A percentile compares a stretch with the other conserved stretches of the same genome.
Conservation (phyloP, 306 rosid genomes). For the Castanea sativa region DNA sequence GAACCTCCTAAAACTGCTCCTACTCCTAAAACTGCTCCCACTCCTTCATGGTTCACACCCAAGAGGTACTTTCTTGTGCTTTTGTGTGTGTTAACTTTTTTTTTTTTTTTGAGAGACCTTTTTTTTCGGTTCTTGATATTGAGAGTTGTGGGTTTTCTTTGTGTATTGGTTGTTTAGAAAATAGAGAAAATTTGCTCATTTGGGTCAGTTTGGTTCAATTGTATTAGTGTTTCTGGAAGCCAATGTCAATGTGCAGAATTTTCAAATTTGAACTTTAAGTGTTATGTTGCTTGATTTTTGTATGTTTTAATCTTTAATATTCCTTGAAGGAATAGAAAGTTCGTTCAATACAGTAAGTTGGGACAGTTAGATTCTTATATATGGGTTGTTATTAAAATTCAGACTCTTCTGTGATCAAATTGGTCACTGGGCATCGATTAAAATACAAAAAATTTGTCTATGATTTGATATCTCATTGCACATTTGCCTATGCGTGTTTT, state of each 20-base stretch:
- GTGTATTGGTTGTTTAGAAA: neutral
- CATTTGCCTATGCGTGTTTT: neutral
- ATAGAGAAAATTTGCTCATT: neutral
- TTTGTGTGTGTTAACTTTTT: slow-evolving; percentile 2
- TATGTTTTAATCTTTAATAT: neutral
- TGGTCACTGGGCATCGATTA: neutral
- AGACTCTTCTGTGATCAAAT: neutral
- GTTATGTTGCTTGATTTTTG: neutral
- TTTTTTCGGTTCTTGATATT: neutral
- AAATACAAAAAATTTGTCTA: neutral
- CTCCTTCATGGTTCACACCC: slow-evolving; percentile 80
- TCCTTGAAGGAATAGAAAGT: neutral
- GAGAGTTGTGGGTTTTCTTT: neutral
- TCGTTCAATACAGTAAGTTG: neutral
- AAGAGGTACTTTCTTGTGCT: slow-evolving; percentile 42
- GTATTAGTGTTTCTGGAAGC: neutral
- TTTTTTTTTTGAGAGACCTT: slow-evolving; percentile 6
- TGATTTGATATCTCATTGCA: slow-evolving; percentile 17
- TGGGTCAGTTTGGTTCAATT: neutral
- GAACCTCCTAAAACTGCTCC: slow-evolving; percentile 12
- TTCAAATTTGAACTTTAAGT: neutral
- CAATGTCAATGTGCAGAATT: neutral
- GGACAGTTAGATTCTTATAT: neutral
- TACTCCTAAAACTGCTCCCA: slow-evolving; percentile 31
- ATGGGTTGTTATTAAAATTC: neutral